phyloP scores from a whole-genome alignment of 2,329 filamentous ascomycete species.

The Botryotinia narcissicola region DNA sequence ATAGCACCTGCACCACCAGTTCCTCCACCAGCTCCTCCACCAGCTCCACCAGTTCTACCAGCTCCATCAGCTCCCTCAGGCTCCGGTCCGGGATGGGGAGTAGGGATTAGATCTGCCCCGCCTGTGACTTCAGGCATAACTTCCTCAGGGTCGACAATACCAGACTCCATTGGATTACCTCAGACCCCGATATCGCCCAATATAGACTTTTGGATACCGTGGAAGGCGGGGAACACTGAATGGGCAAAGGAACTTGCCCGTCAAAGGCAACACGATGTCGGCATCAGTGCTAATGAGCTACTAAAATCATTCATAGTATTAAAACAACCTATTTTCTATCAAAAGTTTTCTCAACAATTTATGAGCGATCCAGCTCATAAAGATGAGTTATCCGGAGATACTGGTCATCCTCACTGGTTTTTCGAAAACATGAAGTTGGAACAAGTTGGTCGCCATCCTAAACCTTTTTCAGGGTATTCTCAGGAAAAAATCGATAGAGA shows the following conservation, averaged over 20 bases:
- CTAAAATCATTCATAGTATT: background rate
- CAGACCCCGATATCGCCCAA: background rate
- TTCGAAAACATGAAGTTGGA: background rate
- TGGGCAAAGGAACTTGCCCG: background rate
- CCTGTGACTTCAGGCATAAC: background rate
- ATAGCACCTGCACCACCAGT: no score
- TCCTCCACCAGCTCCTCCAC: no score
- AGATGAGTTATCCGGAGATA: background rate
- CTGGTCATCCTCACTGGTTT: background rate
- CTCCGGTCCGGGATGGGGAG: no score
- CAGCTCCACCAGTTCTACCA: no score
- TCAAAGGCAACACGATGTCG: background rate
- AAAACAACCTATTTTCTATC: fast-evolving
- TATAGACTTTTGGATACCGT: background rate
- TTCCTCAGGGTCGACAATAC: background rate
- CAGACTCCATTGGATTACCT: background rate
- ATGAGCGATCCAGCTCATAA: background rate
- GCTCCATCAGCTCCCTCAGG: no score
- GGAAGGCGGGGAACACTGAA: no score
- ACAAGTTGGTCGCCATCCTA: background rate
- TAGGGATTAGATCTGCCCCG: no score
- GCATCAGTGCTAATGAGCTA: background rate
- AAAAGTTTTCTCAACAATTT: background rate
- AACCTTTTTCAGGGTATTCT: background rate
- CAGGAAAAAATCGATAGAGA: background rate